Base-by-base conservation (phyloP, 139 green algal genomes). In the Gonium pectorale region DNA sequence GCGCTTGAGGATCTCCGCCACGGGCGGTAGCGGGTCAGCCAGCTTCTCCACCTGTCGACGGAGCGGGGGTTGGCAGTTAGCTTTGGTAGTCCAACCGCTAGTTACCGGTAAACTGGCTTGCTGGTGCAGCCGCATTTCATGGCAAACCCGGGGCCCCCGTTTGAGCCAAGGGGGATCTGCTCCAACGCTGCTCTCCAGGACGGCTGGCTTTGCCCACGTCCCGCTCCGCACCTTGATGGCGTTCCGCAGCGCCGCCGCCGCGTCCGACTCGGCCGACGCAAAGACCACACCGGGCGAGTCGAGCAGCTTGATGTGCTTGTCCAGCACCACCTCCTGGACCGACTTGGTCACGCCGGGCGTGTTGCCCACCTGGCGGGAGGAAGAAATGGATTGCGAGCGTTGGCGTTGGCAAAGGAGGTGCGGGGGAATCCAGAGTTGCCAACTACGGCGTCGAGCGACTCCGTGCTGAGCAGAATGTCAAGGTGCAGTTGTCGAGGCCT, bases 281-380 rank as follows among this genome's bases (percentile, higher is more conserved):
- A 93, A 92, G 44, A 94, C 89, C 95, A 98, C 51, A 96, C 97
- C 97, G 2, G 97, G 97, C 5, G 87, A 96, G 91, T 99, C 97
- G 46, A 99, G 91, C 89, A 99, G 92, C 78, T 94, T 96, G 69
- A 99, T 94, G 80, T 96, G 88, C 86, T 97, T 98, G 94, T 99
- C 97, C 60, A 99, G 92, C 52, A 96, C 92, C 6, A 99, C 92
- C 86, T 98, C 95, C 91, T 99, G 97, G 29, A 97, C 87, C 15
- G 81, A 52, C 73, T 90, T 95, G 44, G 96, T 98, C 29, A 98
- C 90, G n/a, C 96, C 96, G 6, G 95, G 95, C 17, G 90, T 95
- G 90, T 97, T 97, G 75, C 95, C 95, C 0, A 96, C 94, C 69
- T 95, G 91, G 21, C 90, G 19, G 40, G 4, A 24, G 6, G 41